Base-by-base conservation (phyloP, 2,329 filamentous ascomycete species). In the Dactylellina leptospora region DNA sequence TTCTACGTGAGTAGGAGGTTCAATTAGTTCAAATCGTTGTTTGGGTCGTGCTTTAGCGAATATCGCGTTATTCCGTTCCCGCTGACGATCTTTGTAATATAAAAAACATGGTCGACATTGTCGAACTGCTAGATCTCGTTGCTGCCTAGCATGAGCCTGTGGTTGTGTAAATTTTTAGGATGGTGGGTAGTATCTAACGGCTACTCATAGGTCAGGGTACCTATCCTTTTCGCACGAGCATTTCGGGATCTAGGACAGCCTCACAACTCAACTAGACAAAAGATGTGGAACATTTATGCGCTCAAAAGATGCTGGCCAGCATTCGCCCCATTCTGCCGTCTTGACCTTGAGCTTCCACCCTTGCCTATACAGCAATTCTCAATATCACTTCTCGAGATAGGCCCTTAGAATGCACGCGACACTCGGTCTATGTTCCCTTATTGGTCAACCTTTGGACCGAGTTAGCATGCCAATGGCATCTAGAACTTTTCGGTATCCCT, bases 141-240 rank as follows among this genome's bases (percentile, higher is more conserved):
- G 62, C 62, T 68, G 62, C 62, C 62, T 68, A 68, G 36, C 25
- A n/a, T n/a, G n/a, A n/a, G n/a, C n/a, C n/a, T n/a, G n/a, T n/a
- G n/a, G n/a, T n/a, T n/a, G n/a, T n/a, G n/a, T n/a, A n/a, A n/a
- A n/a, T n/a, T n/a, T n/a, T n/a, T n/a, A n/a, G n/a, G n/a, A n/a
- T n/a, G n/a, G n/a, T n/a, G n/a, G n/a, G n/a, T n/a, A n/a, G n/a
- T n/a, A n/a, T n/a, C n/a, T n/a, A n/a, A n/a, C n/a, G n/a, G n/a
- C n/a, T n/a, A n/a, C n/a, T n/a, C n/a, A n/a, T n/a, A n/a, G n/a
- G n/a, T n/a, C n/a, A n/a, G n/a, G n/a, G n/a, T n/a, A n/a, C n/a
- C n/a, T n/a, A n/a, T n/a, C n/a, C n/a, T n/a, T n/a, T n/a, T n/a
- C n/a, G n/a, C n/a, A n/a, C n/a, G n/a, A n/a, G n/a, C n/a, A n/a